A percentile compares a stretch with the other conserved stretches of the same genome.
phyloP scores from a whole-genome alignment of 2,329 filamentous ascomycete species.

The Phyllosticta citribraziliensis region DNA sequence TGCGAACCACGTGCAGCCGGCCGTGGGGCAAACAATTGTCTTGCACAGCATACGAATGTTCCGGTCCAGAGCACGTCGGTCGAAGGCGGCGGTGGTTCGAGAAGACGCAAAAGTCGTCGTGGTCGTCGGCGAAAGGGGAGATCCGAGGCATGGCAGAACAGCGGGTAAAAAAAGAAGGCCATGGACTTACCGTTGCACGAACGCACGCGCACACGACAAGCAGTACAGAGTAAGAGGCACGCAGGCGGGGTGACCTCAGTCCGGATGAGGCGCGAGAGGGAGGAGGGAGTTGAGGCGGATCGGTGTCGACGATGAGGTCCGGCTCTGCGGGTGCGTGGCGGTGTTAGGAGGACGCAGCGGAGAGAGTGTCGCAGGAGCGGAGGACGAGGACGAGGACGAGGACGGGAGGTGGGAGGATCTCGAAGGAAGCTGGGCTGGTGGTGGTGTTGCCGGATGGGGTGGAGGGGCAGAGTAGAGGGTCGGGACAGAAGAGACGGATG shows the following conservation, averaged over 20 bases:
- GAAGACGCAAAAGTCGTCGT: background rate
- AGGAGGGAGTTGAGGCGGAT: slow-evolving; percentile 4
- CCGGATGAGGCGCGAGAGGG: background rate
- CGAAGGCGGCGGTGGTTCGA: background rate
- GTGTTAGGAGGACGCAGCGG: background rate
- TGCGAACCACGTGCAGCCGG: background rate
- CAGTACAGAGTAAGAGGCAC: slow-evolving; percentile 4
- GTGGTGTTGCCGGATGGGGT: background rate
- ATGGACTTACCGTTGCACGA: slow-evolving; percentile 9
- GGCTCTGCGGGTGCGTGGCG: background rate
- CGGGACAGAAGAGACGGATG: slow-evolving; percentile 5
- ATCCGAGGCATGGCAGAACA: slow-evolving; percentile 2
- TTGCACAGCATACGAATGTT: background rate
- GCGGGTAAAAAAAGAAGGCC: background rate
- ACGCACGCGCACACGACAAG: background rate
- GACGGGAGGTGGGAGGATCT: background rate
- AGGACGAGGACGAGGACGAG: background rate
- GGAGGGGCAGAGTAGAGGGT: slow-evolving; percentile 5
- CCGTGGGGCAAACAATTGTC: background rate
- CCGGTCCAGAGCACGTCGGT: background rate
- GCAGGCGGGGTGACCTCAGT: background rate
- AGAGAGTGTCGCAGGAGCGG: background rate
- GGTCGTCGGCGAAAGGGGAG: background rate
- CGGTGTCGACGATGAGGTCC: slow-evolving; percentile 4
- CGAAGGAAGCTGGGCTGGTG: background rate